phyloP scores from a whole-genome alignment of 345 rosid genomes.

The Adansonia digitata region DNA sequence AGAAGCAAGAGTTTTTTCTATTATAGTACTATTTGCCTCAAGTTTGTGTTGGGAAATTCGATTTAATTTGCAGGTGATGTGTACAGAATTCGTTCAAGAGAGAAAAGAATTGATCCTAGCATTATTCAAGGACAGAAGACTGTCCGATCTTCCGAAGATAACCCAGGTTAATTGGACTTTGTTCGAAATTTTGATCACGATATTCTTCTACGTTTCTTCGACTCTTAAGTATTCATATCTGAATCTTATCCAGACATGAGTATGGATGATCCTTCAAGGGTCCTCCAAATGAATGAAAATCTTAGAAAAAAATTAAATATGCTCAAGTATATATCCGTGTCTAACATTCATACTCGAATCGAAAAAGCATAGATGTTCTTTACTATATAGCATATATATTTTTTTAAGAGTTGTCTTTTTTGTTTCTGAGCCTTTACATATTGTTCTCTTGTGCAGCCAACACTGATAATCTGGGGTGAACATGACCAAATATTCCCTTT shows the following conservation, averaged over 20 bases:
- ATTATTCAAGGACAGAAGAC: constrained; percentile 61
- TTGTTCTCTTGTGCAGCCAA: constrained; percentile 42
- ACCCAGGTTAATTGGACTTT: constrained; percentile 45
- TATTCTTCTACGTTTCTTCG: background rate
- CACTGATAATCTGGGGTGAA: constrained; percentile 78
- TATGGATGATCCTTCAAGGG: too few relatives aligned
- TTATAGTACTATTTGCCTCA: background rate
- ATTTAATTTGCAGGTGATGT: constrained; percentile 63
- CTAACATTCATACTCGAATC: too few relatives aligned
- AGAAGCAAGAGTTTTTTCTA: background rate
- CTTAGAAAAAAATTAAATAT: too few relatives aligned
- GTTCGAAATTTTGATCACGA: background rate
- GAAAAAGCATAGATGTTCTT: too few relatives aligned
- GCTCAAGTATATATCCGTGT: too few relatives aligned
- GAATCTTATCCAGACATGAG: too few relatives aligned
- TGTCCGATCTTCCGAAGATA: constrained; percentile 64
- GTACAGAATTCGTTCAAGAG: constrained; percentile 63
- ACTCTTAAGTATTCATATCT: too few relatives aligned
- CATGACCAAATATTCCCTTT: constrained; percentile 73
- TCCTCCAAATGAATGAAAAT: too few relatives aligned
- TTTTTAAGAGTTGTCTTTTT: background rate
- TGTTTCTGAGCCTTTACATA: background rate
- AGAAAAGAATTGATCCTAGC: constrained; percentile 63
- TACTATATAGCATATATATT: background rate
- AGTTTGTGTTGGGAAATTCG: background rate